Evolutionary conservation across 768 basidiomycete species (phyloP), one percentile per base, ranked within the genome.

Genomic region (Boletus vermiculosoides): DNA sequence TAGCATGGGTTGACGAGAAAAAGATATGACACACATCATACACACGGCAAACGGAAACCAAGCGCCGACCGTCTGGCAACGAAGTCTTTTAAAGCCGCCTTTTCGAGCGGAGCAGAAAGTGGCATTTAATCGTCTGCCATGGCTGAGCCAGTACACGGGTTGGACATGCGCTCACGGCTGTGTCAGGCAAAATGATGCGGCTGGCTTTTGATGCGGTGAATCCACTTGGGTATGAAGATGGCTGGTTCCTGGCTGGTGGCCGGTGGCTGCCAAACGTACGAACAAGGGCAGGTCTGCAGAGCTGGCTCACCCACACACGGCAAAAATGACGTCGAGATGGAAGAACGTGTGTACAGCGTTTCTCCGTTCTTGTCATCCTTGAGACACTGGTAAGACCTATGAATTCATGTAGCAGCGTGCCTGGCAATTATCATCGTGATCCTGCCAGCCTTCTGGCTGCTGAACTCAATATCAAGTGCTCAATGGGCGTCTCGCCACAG

Each of bases 61-160:
- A 58, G 56, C 55, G 61, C 55, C 60, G 34, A 46, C 41, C 0
- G 3, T 33, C 28, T 50, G 45, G 40, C 25, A 54, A 47, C 30
- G 8, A 16, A 0, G 25, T 18, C 30, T 53, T 60, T 58, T 60
- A 60, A 52, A 20, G 13, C 20, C 28, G 22, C 12, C 45, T 49
- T 66, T 68, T 68, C 55, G 58, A 60, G 67, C 66, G 66, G 66
- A 69, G 66, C 33, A 45, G 45, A 44, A 55, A 34, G 52, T 55
- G 33, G 42, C 42, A 30, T 49, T 57, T 25, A 50, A 34, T 39
- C 48, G 33, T n/a, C 25, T 53, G 45, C 25, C 55, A 57, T 50
- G 23, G 40, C 53, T 16, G 40, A 46, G 45, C 50, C 36, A 46
- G 39, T 18, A 30, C 52, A 45, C 13, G 37, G 37, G 25, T 28